phyloP scores from a whole-genome alignment of 768 basidiomycete genomes.

The Rhodocollybia butyracea region DNA sequence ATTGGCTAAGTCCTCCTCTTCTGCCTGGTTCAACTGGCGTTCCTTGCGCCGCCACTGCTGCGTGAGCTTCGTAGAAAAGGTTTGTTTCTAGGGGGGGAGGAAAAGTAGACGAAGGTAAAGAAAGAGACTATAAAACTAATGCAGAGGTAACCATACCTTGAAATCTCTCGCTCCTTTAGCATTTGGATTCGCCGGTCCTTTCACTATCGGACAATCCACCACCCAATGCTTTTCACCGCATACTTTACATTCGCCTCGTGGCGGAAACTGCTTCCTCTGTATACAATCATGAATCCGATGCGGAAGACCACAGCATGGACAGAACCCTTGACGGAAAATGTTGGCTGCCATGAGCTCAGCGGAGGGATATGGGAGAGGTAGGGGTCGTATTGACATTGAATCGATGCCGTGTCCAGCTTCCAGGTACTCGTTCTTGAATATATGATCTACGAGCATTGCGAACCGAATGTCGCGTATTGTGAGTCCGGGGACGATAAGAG shows the following conservation, averaged over 20 bases:
- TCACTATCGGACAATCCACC: neutral
- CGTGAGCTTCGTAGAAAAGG: too few relatives aligned
- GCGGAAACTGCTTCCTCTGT: neutral
- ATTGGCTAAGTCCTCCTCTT: too few relatives aligned
- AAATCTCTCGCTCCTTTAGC: too few relatives aligned
- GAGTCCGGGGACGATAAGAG: neutral
- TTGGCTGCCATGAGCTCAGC: neutral
- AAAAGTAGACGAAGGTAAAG: too few relatives aligned
- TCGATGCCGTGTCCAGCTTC: neutral
- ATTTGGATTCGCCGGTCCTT: too few relatives aligned
- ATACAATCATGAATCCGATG: neutral
- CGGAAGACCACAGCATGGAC: neutral
- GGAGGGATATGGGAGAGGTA: neutral
- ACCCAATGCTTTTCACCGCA: neutral
- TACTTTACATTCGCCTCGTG: neutral
- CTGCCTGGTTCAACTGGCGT: too few relatives aligned
- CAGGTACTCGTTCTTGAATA: neutral
- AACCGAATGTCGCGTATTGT: conserved; percentile 1
- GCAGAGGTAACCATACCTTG: too few relatives aligned
- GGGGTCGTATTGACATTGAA: neutral
- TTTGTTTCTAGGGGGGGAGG: too few relatives aligned
- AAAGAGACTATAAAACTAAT: too few relatives aligned
- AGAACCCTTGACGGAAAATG: neutral
- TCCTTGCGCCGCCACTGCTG: too few relatives aligned
- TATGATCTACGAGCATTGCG: neutral